Conservation (phyloP, 2,329 filamentous ascomycete genomes). For the Verruconis gallopava region DNA sequence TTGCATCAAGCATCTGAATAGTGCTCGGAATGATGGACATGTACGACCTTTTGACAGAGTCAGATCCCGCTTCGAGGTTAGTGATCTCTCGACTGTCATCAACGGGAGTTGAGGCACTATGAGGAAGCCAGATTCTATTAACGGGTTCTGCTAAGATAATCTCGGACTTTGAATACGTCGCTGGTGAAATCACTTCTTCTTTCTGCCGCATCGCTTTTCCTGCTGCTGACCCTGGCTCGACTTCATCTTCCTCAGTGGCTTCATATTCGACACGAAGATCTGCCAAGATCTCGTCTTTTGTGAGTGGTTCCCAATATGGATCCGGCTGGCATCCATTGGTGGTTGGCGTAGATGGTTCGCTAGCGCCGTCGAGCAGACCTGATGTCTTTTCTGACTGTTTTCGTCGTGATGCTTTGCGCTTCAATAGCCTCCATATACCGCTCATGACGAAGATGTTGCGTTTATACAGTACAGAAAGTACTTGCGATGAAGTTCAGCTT, state of each 20-base stretch:
- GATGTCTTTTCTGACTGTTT: not conserved
- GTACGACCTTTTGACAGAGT: constrained; percentile 6
- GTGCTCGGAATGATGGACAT: constrained; percentile 5
- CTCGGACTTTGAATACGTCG: not conserved
- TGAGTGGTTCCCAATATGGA: not conserved
- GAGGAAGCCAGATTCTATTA: not conserved
- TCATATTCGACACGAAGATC: constrained; percentile 7
- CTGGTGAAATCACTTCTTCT: too few species aligned
- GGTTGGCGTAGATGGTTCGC: not conserved
- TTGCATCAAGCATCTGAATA: constrained; percentile 2
- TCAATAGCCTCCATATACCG: constrained; percentile 2
- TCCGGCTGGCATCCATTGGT: not conserved
- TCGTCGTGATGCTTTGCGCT: constrained; percentile 1
- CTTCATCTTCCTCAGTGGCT: constrained; percentile 4
- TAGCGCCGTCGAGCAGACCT: not conserved
- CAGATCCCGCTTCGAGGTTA: constrained; percentile 8
- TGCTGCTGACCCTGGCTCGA: not conserved
- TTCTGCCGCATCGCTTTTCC: not conserved
- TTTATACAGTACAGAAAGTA: not conserved
- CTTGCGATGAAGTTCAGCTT: not conserved
- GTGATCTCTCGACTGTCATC: not conserved
- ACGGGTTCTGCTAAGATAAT: not conserved
- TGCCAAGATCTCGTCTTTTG: not conserved
- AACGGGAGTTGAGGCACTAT: not conserved
- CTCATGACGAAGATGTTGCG: not conserved